Conservation (phyloP, 805 yeast species). For the Ogataea polymorpha region DNA sequence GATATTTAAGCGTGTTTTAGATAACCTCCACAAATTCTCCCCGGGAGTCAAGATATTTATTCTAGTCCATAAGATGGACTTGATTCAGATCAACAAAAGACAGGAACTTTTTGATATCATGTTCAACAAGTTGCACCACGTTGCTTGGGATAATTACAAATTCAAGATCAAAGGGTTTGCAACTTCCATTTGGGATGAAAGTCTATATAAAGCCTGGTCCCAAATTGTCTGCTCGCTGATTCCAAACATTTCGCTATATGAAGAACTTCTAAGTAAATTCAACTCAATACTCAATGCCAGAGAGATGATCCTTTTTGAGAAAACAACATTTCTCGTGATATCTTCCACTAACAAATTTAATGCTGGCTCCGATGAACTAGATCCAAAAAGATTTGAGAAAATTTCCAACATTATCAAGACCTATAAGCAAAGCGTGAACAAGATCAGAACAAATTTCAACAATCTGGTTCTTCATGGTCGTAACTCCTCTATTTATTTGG, state of each 20-base stretch:
- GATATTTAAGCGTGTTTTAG: constrained; percentile 79
- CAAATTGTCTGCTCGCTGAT: constrained; percentile 91
- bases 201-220: constrained; percentile 95
- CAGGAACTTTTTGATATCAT: constrained; percentile 79
- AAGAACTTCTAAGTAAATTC: constrained; percentile 69
- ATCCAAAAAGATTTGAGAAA: constrained; percentile 92
- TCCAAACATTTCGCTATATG: constrained; percentile 83
- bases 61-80: constrained; percentile 91
- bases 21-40: constrained; percentile 75
- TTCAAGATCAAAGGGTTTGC: constrained; percentile 83
- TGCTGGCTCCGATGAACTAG: constrained; percentile 39
- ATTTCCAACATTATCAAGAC: constrained; percentile 92
- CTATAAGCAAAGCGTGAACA: constrained; percentile 87
- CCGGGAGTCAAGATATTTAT: constrained; percentile 93
- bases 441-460: constrained; percentile 79
- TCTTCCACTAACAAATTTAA: constrained; percentile 47
- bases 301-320: constrained; percentile 88
- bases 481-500: constrained; percentile 35
- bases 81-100: constrained; percentile 82
- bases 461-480: constrained; percentile 65
- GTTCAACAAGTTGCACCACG: constrained; percentile 76
- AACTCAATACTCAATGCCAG: constrained; percentile 76
- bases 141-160: constrained; percentile 55
- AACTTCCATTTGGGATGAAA: constrained; percentile 96
- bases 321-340: constrained; percentile 84